These are phyloP conservation scores for Strobilomyces confusus DNA, from an alignment of 768 basidiomycete genomes.

Conservation along the genomic window DNA sequence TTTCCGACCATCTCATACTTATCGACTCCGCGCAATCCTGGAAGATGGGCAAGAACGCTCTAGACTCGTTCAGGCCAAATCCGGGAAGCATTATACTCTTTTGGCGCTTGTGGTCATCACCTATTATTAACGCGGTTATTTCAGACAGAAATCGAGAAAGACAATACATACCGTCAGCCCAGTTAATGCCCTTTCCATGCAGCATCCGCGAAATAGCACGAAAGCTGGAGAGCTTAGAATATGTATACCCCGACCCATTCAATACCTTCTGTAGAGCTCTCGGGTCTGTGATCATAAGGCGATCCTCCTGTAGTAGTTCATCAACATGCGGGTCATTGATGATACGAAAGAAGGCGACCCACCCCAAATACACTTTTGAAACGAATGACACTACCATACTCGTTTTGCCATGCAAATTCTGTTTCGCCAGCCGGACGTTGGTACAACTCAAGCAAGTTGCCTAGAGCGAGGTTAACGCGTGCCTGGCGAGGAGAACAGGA, in stretches of 20 bases:
- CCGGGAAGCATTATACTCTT: conserved; percentile 52
- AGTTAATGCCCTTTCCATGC: conserved; percentile 34
- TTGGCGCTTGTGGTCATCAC: conserved; percentile 47
- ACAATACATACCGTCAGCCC: conserved; percentile 35
- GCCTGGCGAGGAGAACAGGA: neutral
- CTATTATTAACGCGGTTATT: conserved; percentile 10
- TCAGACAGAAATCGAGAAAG: conserved; percentile 2
- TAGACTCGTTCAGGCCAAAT: conserved; percentile 48
- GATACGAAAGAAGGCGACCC: neutral
- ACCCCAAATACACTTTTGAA: neutral
- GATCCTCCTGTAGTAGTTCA: neutral
- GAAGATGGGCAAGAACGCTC: conserved; percentile 48
- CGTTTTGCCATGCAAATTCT: neutral
- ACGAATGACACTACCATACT: neutral
- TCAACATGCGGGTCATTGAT: neutral
- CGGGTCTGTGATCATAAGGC: neutral
- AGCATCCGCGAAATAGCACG: conserved; percentile 7
- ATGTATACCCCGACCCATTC: neutral
- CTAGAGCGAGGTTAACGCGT: neutral
- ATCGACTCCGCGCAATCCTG: conserved; percentile 29
- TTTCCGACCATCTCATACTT: conserved; percentile 17
- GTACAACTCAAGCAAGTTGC: neutral
- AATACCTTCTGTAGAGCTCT: neutral
- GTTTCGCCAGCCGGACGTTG: neutral
- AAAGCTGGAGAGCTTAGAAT: neutral